These are phyloP conservation scores for Pythium sp. DNA, from an alignment of 352 stramenopile species.

Conservation along the genomic window DNA sequence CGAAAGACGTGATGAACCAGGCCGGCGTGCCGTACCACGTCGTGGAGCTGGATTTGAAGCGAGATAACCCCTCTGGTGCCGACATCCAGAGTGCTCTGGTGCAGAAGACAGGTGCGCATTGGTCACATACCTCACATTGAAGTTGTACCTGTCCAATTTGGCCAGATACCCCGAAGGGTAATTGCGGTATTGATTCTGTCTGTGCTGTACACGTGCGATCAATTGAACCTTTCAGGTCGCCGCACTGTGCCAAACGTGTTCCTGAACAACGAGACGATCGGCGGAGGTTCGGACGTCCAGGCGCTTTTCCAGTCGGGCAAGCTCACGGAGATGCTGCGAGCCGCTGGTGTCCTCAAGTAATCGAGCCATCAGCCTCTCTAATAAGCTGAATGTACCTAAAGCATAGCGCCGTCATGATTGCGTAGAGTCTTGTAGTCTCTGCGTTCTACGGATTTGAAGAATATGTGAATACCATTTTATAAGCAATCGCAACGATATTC, in stretches of 20 bases:
- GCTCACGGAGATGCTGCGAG: conserved; percentile 86
- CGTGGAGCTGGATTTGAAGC: conserved; percentile 64
- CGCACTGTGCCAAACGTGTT: conserved; percentile 97
- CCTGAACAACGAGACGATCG: conserved; percentile 91
- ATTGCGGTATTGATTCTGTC: background rate
- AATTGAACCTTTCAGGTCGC: conserved; percentile 55
- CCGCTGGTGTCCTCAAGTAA: conserved; percentile 36
- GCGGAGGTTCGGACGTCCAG: conserved; percentile 93
- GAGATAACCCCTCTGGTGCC: conserved; percentile 53
- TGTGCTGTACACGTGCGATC: too few relatives aligned
- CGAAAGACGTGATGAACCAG: conserved; percentile 84
- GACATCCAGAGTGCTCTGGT: conserved; percentile 88
- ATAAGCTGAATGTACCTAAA: too few relatives aligned
- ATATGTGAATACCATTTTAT: too few relatives aligned
- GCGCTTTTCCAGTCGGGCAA: conserved; percentile 80
- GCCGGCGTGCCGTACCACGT: conserved; percentile 53
- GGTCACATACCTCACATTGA: background rate
- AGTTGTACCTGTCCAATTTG: background rate
- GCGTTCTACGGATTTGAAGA: too few relatives aligned
- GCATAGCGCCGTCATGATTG: too few relatives aligned
- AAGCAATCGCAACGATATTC: too few relatives aligned
- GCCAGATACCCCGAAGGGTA: too few relatives aligned
- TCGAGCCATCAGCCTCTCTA: background rate
- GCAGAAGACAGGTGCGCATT: conserved; percentile 71
- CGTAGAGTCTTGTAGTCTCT: too few relatives aligned